A percentile compares a stretch with the other conserved stretches of the same genome.
Conservation (phyloP, 345 rosid species). For the Turnera subulata region DNA sequence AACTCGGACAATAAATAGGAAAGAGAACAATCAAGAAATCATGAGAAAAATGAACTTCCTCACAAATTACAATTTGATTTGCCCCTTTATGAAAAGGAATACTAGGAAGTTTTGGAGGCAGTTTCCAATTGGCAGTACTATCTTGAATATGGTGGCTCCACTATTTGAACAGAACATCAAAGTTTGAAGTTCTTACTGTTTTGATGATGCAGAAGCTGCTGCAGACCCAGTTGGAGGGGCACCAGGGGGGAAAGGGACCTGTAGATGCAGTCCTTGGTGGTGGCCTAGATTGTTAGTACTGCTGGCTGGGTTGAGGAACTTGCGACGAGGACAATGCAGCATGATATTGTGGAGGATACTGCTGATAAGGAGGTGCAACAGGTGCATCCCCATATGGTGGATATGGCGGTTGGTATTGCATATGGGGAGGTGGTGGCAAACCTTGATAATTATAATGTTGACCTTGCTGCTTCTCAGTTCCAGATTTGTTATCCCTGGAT, state of each 20-base stretch:
- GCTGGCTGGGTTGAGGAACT: conserved; percentile 30
- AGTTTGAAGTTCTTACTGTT: not conserved
- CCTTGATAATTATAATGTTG: conserved; percentile 54
- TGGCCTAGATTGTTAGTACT: conserved; percentile 36
- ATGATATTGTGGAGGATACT: conserved; percentile 48
- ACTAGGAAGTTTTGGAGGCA: too few species aligned
- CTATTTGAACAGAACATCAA: too few species aligned
- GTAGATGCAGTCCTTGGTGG: conserved; percentile 30
- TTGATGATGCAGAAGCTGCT: conserved; percentile 1
- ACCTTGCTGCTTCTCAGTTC: conserved; percentile 40
- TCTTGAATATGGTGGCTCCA: too few species aligned
- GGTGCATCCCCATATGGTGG: conserved; percentile 69
- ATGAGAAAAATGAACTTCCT: not conserved
- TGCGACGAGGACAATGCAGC: conserved; percentile 40
- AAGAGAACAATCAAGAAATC: not conserved
- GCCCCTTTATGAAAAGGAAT: too few species aligned
- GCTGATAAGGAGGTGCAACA: conserved; percentile 55
- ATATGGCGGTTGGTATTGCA: conserved; percentile 51
- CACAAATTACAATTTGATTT: not conserved
- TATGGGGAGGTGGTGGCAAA: conserved; percentile 30
- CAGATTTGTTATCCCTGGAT: conserved; percentile 44
- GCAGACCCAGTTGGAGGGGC: conserved; percentile 6
- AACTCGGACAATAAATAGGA: too few species aligned
- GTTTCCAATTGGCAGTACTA: too few species aligned
- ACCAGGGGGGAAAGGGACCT: conserved; percentile 12